phyloP scores from a whole-genome alignment of 768 basidiomycete genomes.

The Suillus plorans region DNA sequence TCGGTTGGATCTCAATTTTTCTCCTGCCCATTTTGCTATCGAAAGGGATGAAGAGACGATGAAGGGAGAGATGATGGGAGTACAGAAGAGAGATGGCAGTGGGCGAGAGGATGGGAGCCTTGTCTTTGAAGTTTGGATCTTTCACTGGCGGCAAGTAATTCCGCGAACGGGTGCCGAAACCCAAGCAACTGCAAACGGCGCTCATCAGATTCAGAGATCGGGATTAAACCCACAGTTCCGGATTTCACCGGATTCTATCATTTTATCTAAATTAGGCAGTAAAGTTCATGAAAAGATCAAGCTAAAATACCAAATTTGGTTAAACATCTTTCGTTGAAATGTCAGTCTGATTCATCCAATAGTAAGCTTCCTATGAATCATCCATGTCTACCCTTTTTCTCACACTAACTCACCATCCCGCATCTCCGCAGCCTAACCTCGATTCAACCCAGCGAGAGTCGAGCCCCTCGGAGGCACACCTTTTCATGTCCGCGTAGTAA shows the following conservation, averaged over 20 bases:
- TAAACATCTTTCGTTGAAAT: conserved; percentile 3
- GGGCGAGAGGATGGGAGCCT: conserved; percentile 31
- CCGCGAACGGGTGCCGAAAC: conserved; percentile 38
- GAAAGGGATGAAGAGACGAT: conserved; percentile 1
- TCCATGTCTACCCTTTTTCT: conserved; percentile 12
- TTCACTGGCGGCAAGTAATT: conserved; percentile 36
- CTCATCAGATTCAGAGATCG: conserved; percentile 34
- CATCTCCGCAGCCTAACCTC: conserved; percentile 16
- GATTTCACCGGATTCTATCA: conserved; percentile 29
- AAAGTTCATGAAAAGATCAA: not conserved
- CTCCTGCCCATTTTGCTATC: conserved; percentile 58
- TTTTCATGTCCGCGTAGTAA: conserved; percentile 4
- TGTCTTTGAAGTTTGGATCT: conserved; percentile 35
- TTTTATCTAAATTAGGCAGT: not conserved
- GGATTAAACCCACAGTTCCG: conserved; percentile 16
- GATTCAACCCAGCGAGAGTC: conserved; percentile 19
- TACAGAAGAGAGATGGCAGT: conserved; percentile 17
- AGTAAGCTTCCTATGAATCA: conserved; percentile 4
- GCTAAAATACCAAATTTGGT: conserved; percentile 8
- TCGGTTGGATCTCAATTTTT: conserved; percentile 83
- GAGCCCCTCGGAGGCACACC: not conserved
- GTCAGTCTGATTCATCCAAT: conserved; percentile 13
- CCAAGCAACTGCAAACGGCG: conserved; percentile 36
- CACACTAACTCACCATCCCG: conserved; percentile 17
- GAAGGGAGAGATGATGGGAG: conserved; percentile 21